These are phyloP conservation scores for Beauveria rudraprayagi DNA, from an alignment of 2,329 filamentous ascomycete genomes.

Conservation along the genomic window DNA sequence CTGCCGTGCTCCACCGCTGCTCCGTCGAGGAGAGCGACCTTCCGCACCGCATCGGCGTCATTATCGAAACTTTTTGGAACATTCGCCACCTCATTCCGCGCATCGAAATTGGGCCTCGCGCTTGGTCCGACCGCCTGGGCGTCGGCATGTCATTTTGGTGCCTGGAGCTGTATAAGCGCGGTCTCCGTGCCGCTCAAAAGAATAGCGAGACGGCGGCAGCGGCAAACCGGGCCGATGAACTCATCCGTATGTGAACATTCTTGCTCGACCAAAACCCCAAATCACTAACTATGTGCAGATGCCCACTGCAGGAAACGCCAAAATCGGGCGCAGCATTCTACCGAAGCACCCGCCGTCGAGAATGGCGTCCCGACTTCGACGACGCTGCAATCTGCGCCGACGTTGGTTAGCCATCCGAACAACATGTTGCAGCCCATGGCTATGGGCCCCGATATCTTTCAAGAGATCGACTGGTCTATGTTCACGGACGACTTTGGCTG, in stretches of 20 bases:
- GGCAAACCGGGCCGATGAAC: constrained; percentile 23
- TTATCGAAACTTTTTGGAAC: constrained; percentile 43
- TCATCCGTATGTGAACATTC: constrained; percentile 20
- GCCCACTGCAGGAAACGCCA: neutral
- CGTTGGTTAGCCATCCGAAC: constrained; percentile 10
- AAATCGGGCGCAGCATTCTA: neutral
- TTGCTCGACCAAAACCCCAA: neutral
- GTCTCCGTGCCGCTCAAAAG: constrained; percentile 30
- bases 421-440: constrained; percentile 16
- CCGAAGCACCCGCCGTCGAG: neutral
- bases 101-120: constrained; percentile 32
- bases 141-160: constrained; percentile 44
- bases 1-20: constrained; percentile 32
- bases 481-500: constrained; percentile 45
- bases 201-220: constrained; percentile 19
- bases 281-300: neutral
- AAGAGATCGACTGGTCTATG: constrained; percentile 42
- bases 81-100: constrained; percentile 29
- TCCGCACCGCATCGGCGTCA: constrained; percentile 33
- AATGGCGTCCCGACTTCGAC: neutral
- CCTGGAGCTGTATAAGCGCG: constrained; percentile 37
- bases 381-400: neutral
- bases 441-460: constrained; percentile 27
- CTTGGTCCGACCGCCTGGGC: constrained; percentile 37
- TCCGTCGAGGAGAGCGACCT: constrained; percentile 43